Evolutionary conservation across 2,329 filamentous ascomycete genomes (phyloP).

Genomic region (Venturia effusa): DNA sequence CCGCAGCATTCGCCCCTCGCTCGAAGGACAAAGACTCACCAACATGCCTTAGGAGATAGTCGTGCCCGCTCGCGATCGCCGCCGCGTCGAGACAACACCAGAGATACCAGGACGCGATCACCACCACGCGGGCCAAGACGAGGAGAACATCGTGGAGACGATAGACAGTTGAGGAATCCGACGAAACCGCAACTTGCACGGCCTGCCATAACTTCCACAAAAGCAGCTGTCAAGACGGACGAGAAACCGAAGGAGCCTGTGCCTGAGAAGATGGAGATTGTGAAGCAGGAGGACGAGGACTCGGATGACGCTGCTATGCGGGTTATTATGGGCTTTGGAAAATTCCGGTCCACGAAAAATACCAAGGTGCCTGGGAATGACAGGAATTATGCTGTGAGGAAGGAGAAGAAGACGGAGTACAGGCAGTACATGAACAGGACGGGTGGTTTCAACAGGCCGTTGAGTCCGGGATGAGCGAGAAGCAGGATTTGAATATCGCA

Average conservation of each 20-base stretch:
- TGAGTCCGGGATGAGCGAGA: slow-evolving; percentile 37
- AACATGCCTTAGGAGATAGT: neutral
- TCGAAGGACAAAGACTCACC: slow-evolving; percentile 2
- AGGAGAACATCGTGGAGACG: neutral
- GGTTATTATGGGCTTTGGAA: slow-evolving; percentile 80
- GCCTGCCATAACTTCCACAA: neutral
- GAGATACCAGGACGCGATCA: slow-evolving; percentile 1
- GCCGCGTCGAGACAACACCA: slow-evolving; percentile 1
- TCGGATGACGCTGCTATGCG: slow-evolving; percentile 44
- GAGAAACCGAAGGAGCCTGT: neutral
- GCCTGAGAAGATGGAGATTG: neutral
- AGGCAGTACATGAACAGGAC: slow-evolving; percentile 92
- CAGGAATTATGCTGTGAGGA: slow-evolving; percentile 65
- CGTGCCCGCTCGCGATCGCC: slow-evolving; percentile 11
- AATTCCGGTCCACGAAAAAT: slow-evolving; percentile 77
- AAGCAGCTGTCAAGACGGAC: neutral
- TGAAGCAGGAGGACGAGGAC: neutral
- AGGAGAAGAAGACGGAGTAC: slow-evolving; percentile 91
- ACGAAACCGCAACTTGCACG: slow-evolving; percentile 1
- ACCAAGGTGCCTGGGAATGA: slow-evolving; percentile 81
- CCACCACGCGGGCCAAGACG: neutral
- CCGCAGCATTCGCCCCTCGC: neutral
- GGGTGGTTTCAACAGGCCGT: slow-evolving; percentile 70
- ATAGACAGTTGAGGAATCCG: neutral
- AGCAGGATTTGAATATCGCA: neutral